Base-by-base conservation (phyloP, 225 moss, liverwort and hornwort species). In the Sphagnum tenellum region DNA sequence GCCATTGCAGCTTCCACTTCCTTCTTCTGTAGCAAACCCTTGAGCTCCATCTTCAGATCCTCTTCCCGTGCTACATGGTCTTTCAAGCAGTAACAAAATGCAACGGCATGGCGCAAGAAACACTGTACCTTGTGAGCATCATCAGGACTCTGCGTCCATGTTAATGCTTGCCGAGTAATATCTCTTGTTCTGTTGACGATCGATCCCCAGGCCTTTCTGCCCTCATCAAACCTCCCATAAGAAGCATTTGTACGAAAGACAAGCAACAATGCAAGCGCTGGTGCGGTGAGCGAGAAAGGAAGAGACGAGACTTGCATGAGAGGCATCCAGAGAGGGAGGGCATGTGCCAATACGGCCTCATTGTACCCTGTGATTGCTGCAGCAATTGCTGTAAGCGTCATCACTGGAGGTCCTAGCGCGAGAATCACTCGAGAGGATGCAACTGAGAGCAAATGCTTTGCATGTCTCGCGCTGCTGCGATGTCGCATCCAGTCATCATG, bases 241-340 rank as follows among this genome's bases (percentile, higher is more conserved):
- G 86, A 88, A 0, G 86, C 86, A 63, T 84, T 88, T 12, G 91
- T 88, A 61, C 88, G 86, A 57, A 91, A 91, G 5, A 88, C 78
- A 45, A 91, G 84, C 53, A 88, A 45, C 50, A 88, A 77, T 7
- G 86, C 86, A 58, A 86, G 79, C 3, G 86, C 86, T 3, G 91
- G 86, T 0, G 86, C 76, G 5, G 88, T 73, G 51, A 91, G 77
- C 12, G 86, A 88, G 66, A 91, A 75, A 3, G 88, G 86, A 55
- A 86, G 69, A 7, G 78, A 47, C 12, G 88, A 82, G 49, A 88
- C 78, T 54, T 82, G 88, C 54, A 91, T 14, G 44, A 91, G 49
- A 12, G 86, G 91, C 64, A 89, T 70, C 79, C 85, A 89, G 0
- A 65, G 49, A 10, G 78, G 86, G 12, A 89, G 63, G 55, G 61